phyloP scores from a whole-genome alignment of 176 grass and related monocot genomes.

The Echinochloa phyllopogon region DNA sequence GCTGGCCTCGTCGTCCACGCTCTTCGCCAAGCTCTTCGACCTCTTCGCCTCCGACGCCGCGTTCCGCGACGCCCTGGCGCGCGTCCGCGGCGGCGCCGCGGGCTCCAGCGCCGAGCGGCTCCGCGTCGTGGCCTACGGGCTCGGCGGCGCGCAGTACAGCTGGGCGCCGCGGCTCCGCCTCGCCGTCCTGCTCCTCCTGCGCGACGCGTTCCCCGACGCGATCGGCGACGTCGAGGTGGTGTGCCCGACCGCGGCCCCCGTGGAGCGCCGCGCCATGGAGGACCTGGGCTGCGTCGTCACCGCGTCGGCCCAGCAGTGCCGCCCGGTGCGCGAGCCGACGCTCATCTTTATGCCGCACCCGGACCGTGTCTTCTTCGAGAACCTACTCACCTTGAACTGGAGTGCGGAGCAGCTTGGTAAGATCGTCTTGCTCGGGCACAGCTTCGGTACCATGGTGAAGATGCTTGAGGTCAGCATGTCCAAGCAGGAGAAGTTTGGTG shows the following conservation, averaged over 20 bases:
- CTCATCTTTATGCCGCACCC: slow-evolving; percentile 18
- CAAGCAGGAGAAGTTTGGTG: slow-evolving; percentile 35
- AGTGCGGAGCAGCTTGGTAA: slow-evolving; percentile 6
- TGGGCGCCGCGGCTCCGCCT: slow-evolving; percentile 28
- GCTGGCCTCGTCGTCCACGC: neutral
- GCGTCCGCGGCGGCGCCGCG: no score
- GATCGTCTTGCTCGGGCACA: slow-evolving; percentile 6
- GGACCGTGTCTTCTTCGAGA: slow-evolving; percentile 8
- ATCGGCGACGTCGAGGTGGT: slow-evolving; percentile 26
- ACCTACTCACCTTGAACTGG: slow-evolving; percentile 28
- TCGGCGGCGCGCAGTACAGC: slow-evolving; percentile 21
- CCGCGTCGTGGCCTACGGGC: slow-evolving; percentile 28
- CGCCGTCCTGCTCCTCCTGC: slow-evolving; percentile 24
- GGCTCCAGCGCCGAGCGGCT: neutral
- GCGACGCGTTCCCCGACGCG: slow-evolving; percentile 10
- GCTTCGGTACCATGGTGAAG: slow-evolving; percentile 19
- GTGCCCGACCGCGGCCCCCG: slow-evolving; percentile 5
- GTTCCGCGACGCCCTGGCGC: slow-evolving; percentile 7
- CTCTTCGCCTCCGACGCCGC: slow-evolving; percentile 11
- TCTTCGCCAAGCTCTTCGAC: slow-evolving; percentile 27
- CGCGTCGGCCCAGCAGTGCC: slow-evolving; percentile 2
- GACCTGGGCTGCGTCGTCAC: slow-evolving; percentile 13
- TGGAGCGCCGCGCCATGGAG: slow-evolving; percentile 24
- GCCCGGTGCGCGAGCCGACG: slow-evolving; percentile 1
- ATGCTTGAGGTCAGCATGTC: slow-evolving; percentile 31